Evolutionary conservation across 75 land plant species (phyloP).

Genomic region (Azolla pinnata): DNA sequence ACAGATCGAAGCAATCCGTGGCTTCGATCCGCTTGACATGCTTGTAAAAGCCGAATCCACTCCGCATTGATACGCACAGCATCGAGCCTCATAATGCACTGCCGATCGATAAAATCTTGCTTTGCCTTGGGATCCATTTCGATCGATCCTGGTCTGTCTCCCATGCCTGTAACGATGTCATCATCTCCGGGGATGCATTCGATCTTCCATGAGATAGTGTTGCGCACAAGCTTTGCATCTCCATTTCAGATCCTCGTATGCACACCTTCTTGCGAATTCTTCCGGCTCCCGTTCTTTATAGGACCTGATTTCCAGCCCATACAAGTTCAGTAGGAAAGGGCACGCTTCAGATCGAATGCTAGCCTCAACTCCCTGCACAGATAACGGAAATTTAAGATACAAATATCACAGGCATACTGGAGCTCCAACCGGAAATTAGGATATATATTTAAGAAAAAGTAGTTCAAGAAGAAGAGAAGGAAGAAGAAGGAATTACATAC

Average conservation of each 20-base stretch:
- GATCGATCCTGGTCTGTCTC: not conserved
- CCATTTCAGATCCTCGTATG: not conserved
- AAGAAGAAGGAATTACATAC: not conserved
- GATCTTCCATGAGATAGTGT: not conserved
- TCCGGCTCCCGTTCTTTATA: constrained; percentile 35
- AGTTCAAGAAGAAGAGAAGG: not conserved
- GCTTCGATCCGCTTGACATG: constrained; percentile 65
- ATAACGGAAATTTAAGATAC: not conserved
- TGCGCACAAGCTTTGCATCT: not conserved
- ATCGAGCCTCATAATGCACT: constrained; percentile 73
- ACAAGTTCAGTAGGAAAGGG: constrained; percentile 72
- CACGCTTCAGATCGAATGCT: constrained; percentile 66
- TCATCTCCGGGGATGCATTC: too few species aligned
- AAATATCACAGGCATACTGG: not conserved
- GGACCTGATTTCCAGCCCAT: constrained; percentile 43
- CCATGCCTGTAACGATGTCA: not conserved
- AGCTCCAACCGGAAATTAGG: not conserved
- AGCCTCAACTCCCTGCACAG: constrained; percentile 58
- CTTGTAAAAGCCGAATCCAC: constrained; percentile 53
- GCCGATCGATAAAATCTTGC: constrained; percentile 75
- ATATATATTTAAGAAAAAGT: not conserved
- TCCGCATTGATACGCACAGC: constrained; percentile 71
- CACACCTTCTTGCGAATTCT: constrained; percentile 38
- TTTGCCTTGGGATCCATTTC: constrained; percentile 2
- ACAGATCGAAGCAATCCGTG: constrained; percentile 73